A percentile compares a stretch with the other conserved stretches of the same genome.
These are phyloP conservation scores for Gossypium anomalum DNA, from an alignment of 345 rosid genomes.

Conservation along the genomic window DNA sequence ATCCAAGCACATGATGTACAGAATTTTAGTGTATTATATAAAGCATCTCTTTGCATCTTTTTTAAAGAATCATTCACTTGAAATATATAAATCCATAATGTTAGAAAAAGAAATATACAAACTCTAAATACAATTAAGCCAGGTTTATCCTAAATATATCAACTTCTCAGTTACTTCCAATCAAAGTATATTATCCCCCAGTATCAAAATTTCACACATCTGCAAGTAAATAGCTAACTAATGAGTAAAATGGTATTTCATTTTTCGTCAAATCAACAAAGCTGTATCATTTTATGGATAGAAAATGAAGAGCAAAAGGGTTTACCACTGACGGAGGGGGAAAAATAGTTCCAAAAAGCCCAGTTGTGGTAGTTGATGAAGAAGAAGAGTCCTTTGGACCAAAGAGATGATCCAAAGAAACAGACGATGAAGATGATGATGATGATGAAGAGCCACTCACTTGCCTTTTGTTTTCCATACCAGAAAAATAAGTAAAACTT, in stretches of 20 bases:
- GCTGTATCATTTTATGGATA: not conserved
- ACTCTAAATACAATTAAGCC: not conserved
- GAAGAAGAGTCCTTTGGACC: constrained; percentile 45
- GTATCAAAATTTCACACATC: not conserved
- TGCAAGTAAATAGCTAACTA: not conserved
- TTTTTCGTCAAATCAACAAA: not conserved
- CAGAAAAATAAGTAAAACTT: not conserved
- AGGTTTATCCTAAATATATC: not conserved
- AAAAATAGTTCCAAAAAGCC: constrained; percentile 48
- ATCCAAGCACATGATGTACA: not conserved
- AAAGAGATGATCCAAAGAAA: constrained; percentile 51
- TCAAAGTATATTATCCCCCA: not conserved
- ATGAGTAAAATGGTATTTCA: not conserved
- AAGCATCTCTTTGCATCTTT: not conserved
- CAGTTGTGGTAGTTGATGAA: constrained; percentile 32
- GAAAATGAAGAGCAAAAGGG: not conserved
- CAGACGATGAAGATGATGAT: constrained; percentile 22
- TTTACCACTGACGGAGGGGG: constrained; percentile 47
- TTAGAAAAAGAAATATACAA: not conserved
- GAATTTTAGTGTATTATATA: not conserved
- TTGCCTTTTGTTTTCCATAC: constrained; percentile 18
- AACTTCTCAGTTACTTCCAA: not conserved
- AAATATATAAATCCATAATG: not conserved
- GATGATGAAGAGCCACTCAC: constrained; percentile 12
- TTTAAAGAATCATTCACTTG: not conserved